Evolutionary conservation across 305 asterid species (phyloP).

Genomic region (Fraxinus platypoda): DNA sequence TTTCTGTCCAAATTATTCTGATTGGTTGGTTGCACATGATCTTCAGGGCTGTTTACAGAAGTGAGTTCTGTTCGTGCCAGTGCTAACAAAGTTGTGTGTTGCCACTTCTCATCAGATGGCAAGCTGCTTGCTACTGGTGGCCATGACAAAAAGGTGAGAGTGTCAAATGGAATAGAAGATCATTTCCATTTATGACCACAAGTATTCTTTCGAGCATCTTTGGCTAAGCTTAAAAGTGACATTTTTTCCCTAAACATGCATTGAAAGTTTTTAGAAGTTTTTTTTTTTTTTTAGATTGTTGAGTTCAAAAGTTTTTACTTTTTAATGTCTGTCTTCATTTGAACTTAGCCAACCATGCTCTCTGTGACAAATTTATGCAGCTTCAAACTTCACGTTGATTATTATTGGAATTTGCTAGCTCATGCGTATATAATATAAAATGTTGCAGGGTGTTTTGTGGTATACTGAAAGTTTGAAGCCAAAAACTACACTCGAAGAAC

Average conservation of each 20-base stretch:
- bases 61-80: conserved; percentile 76
- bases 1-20: conserved; percentile 12
- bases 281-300: background rate
- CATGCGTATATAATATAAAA: background rate
- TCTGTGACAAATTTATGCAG: background rate
- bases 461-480: conserved; percentile 70
- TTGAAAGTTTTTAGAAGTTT: background rate
- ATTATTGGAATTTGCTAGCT: conserved; percentile 5
- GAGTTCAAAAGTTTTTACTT: background rate
- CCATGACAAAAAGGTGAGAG: conserved; percentile 86
- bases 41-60: conserved; percentile 76
- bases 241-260: background rate
- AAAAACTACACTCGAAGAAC: conserved; percentile 87
- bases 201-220: background rate
- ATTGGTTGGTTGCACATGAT: conserved; percentile 3
- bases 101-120: conserved; percentile 99
- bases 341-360: background rate
- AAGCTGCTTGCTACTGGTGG: conserved; percentile 95
- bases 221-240: background rate
- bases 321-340: background rate
- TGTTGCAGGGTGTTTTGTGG: conserved; percentile 86
- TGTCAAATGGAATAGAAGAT: background rate
- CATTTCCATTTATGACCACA: background rate
- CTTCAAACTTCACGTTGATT: conserved; percentile 3
- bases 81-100: conserved; percentile 75